Evolutionary conservation across 345 rosid species (phyloP).

Genomic region (Arabidopsis suecica): DNA sequence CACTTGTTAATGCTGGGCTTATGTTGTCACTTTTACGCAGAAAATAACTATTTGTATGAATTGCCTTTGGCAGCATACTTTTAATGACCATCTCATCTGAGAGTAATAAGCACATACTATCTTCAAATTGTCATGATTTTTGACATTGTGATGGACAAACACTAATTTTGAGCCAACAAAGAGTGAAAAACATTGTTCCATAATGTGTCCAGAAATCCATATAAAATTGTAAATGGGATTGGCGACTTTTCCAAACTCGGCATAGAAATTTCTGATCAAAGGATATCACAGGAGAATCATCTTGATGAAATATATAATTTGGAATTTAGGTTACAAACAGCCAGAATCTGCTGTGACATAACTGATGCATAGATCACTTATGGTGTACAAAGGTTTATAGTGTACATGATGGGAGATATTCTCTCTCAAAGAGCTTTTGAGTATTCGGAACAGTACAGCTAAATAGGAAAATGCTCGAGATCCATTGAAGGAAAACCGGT

Average conservation of each 20-base stretch:
- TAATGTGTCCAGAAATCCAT: neutral
- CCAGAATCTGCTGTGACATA: conserved; percentile 20
- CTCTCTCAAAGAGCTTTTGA: conserved; percentile 38
- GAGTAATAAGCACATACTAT: neutral
- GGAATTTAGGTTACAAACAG: neutral
- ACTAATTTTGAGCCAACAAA: neutral
- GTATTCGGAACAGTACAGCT: conserved; percentile 28
- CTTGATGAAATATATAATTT: conserved; percentile 12
- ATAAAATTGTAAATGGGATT: neutral
- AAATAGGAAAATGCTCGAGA: conserved; percentile 75
- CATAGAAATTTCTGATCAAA: neutral
- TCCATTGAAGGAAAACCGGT: conserved; percentile 74
- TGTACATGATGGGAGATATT: conserved; percentile 35
- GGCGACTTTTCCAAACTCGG: too few relatives aligned
- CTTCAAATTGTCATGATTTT: neutral
- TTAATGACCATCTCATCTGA: neutral
- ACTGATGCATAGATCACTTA: conserved; percentile 10
- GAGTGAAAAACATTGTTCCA: neutral
- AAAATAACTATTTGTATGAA: conserved; percentile 9
- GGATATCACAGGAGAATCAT: neutral
- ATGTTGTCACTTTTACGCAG: conserved; percentile 22
- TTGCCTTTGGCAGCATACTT: conserved; percentile 12
- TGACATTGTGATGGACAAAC: neutral
- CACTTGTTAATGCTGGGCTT: conserved; percentile 20
- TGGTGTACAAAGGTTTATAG: conserved; percentile 26